Conservation (phyloP, 2,329 filamentous ascomycete species). For the Penicillium sp. region DNA sequence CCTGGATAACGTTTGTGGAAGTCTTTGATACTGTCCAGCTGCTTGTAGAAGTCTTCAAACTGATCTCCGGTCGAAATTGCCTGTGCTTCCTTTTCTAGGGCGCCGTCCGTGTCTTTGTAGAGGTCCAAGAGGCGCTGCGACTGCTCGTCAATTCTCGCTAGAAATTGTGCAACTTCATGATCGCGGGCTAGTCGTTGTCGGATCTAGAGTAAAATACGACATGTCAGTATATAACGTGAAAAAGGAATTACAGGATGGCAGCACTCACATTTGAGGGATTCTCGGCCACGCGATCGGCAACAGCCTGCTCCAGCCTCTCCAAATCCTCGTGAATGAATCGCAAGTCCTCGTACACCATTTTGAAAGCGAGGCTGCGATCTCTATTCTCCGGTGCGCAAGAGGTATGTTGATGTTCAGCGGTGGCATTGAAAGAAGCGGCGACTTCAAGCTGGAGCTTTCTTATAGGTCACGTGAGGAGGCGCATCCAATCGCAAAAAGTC, state of each 20-base stretch:
- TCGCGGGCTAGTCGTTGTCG: slow-evolving; percentile 87
- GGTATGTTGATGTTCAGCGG: slow-evolving; percentile 4
- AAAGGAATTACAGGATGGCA: slow-evolving; percentile 1
- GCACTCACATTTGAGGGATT: slow-evolving; percentile 79
- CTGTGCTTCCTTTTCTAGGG: slow-evolving; percentile 77
- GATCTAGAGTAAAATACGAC: slow-evolving; percentile 59
- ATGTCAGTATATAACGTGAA: slow-evolving; percentile 18
- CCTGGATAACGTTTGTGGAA: slow-evolving; percentile 92
- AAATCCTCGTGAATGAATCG: slow-evolving; percentile 94
- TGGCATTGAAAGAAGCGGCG: slow-evolving; percentile 9
- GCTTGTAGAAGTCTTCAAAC: slow-evolving; percentile 88
- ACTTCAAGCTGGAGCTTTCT: slow-evolving; percentile 24
- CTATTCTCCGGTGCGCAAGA: slow-evolving; percentile 1
- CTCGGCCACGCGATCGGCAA: slow-evolving; percentile 83
- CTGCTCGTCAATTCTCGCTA: slow-evolving; percentile 84
- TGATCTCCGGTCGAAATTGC: slow-evolving; percentile 80
- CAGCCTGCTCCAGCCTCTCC: slow-evolving; percentile 90
- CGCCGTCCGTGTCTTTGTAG: slow-evolving; percentile 76
- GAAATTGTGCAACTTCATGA: slow-evolving; percentile 85
- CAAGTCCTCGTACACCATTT: slow-evolving; percentile 88
- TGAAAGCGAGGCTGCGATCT: slow-evolving; percentile 16
- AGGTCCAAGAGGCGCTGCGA: slow-evolving; percentile 78
- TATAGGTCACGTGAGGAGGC: slow-evolving; percentile 21
- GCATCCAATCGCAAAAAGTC: slow-evolving; percentile 27
- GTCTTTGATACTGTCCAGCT: slow-evolving; percentile 76